A percentile compares a stretch with the other conserved stretches of the same genome.
phyloP scores from a whole-genome alignment of 345 rosid species.

The Euphorbia tirucalli region DNA sequence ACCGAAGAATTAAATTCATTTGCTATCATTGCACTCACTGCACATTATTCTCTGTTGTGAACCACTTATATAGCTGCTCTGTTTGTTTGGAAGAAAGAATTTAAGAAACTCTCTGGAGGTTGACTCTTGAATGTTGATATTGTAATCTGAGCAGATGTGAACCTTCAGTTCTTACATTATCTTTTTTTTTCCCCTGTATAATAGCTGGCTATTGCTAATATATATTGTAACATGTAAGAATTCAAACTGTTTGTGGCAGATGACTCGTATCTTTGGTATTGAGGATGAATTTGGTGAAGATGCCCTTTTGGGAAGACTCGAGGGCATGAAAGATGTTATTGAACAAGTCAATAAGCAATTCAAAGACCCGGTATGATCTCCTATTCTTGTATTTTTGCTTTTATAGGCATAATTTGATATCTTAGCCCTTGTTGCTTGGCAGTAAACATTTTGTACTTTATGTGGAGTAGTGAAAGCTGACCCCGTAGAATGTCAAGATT shows the following conservation, averaged over 20 bases:
- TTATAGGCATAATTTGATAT: not conserved
- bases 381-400: constrained; percentile 6
- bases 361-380: constrained; percentile 79
- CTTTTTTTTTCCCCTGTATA: not conserved
- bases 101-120: not conserved
- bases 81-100: not conserved
- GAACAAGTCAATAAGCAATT: constrained; percentile 96
- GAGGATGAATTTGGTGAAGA: constrained; percentile 96
- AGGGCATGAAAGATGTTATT: constrained; percentile 96
- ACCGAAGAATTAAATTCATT: not conserved
- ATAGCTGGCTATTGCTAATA: not conserved
- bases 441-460: not conserved
- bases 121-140: not conserved
- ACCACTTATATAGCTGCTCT: no score
- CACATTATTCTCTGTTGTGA: not conserved
- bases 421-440: not conserved
- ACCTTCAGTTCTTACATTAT: not conserved
- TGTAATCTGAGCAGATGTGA: not conserved
- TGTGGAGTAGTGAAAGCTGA: not conserved
- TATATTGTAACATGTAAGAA: not conserved
- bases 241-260: constrained; percentile 45
- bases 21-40: not conserved
- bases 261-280: constrained; percentile 80
- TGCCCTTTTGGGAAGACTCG: constrained; percentile 94
- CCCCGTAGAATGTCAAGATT: not conserved